Base-by-base conservation (phyloP, 2,329 filamentous ascomycete species). In the Beauveria medogensis region DNA sequence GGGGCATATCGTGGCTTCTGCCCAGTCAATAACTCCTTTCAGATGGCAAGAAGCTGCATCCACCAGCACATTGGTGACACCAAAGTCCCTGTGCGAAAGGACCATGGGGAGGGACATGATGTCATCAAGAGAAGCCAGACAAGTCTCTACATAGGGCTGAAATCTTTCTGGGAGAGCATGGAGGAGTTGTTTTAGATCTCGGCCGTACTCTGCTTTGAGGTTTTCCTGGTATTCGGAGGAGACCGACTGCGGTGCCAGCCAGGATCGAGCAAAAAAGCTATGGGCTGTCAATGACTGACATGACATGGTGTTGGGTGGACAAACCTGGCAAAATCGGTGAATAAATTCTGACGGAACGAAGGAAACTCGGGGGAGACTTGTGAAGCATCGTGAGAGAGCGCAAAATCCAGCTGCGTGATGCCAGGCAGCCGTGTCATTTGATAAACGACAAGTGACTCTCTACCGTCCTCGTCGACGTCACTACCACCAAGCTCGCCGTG, bases 1-100 rank as follows among this genome's bases (percentile, higher is more conserved):
- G 8, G 75, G 73, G n/a, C 68, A 57, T 28, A 77, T 69, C 53
- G 71, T 67, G 3, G 74, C 71, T 64, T 78, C 73, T 1, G 75
- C 71, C 74, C 72, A 79, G 67, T 77, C 74, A 59, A 78, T 68
- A 8, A 78, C 73, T 2, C 75, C 74, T 37, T 67, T 66, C 3
- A 78, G 62, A 64, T 73, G 70, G 65, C 69, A 76, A 37, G 72
- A 65, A 48, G 16, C 55, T 30, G 73, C 66, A 46, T 77, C 68
- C 5, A 78, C 74, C 10, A 77, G 69, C 46, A 77, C 72, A 61
- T 78, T 78, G 67, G 65, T 72, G 30, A 58, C 40, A 24, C 71
- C 65, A 64, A 78, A 74, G 57, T 77, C 73, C 61, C 65, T 64
- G 61, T 77, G 73, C 2, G 75, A 67, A 20, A 78, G 69, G 5